These are phyloP conservation scores for Apiotrichum veenhuisii DNA, from an alignment of 1,284 basidiomycete species.

Conservation along the genomic window DNA sequence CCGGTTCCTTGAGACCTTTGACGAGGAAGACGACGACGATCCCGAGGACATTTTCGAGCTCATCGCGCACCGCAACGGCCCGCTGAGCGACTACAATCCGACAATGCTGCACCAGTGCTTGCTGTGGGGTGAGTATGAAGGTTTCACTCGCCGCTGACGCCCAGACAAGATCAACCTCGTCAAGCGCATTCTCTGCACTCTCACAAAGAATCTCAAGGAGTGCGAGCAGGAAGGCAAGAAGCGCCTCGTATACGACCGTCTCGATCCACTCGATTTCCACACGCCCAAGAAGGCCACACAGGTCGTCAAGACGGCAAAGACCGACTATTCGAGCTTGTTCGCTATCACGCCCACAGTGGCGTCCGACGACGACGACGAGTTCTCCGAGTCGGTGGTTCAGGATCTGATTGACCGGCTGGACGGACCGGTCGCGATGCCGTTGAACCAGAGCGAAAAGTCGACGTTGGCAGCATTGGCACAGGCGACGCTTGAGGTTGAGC, in stretches of 20 bases:
- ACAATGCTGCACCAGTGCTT: conserved; percentile 87
- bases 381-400: conserved; percentile 61
- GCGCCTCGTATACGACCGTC: conserved; percentile 28
- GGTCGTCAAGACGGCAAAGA: background rate
- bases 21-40: conserved; percentile 23
- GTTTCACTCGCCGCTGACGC: background rate
- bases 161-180: conserved; percentile 79
- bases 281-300: conserved; percentile 8
- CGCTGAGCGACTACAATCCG: conserved; percentile 81
- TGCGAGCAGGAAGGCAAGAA: conserved; percentile 34
- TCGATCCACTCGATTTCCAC: conserved; percentile 40
- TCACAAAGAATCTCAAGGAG: conserved; percentile 53
- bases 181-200: conserved; percentile 69
- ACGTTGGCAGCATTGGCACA: conserved; percentile 76
- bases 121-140: conserved; percentile 69
- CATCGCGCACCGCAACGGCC: conserved; percentile 75
- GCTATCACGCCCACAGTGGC: conserved; percentile 16
- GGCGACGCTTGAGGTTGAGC: conserved; percentile 82
- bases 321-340: conserved; percentile 32
- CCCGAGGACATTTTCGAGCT: conserved; percentile 66
- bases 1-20: conserved; percentile 42
- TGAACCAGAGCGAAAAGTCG: conserved; percentile 71
- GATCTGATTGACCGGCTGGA: conserved; percentile 65
- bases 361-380: conserved; percentile 57
- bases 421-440: conserved; percentile 60